Evolutionary conservation across 139 green algal genomes (phyloP).

Genomic region (Volvox africanus): DNA sequence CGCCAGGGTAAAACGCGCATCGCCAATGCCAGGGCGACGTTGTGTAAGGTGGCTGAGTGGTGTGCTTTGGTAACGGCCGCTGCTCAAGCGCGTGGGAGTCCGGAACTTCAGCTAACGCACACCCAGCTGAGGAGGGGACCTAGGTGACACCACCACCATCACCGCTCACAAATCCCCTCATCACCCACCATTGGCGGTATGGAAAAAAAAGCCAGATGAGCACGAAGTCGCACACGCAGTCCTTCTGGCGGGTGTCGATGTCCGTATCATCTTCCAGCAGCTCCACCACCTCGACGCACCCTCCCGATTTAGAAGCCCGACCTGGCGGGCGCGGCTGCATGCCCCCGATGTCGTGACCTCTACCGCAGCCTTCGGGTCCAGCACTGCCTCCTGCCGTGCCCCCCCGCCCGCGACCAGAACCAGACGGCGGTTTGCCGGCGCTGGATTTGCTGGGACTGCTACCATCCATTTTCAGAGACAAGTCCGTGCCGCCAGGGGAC

Average conservation of each 20-base stretch:
- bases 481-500: neutral
- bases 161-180: neutral
- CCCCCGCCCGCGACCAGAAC: neutral
- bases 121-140: no score
- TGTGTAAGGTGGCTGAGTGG: no score
- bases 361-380: neutral
- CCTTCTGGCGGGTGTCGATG: neutral
- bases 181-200: neutral
- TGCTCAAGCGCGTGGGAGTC: no score
- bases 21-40: no score
- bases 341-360: no score
- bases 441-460: neutral
- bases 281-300: neutral
- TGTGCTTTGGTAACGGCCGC: no score
- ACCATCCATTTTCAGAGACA: neutral
- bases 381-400: neutral
- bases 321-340: neutral
- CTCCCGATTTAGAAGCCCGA: neutral
- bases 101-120: no score
- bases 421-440: neutral
- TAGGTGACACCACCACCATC: neutral
- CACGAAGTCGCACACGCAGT: conserved; percentile 18
- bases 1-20: no score
- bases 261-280: neutral
- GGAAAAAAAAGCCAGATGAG: conserved; percentile 29